Evolutionary conservation across 176 grass and related monocot species (phyloP).

Genomic region (Oropetium thomaeum): DNA sequence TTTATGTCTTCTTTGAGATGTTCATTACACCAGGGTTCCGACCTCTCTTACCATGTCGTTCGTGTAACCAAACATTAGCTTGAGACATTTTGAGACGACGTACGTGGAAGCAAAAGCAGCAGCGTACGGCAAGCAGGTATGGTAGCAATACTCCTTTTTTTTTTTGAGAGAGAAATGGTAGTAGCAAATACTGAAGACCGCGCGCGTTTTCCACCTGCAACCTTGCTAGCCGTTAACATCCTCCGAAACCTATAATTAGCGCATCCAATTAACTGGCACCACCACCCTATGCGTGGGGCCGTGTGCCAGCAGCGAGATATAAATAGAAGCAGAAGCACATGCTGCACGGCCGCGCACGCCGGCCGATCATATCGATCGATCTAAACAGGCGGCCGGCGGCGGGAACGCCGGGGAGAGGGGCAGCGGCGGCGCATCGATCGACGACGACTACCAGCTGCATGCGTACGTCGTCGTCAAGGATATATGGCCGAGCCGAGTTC

Average conservation of each 20-base stretch:
- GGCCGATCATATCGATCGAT: not conserved
- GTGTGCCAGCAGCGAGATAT: not conserved
- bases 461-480: constrained; percentile 8
- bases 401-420: not conserved
- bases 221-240: not conserved
- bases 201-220: not conserved
- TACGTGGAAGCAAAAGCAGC: too few species aligned
- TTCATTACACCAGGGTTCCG: too few species aligned
- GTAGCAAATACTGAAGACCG: not conserved
- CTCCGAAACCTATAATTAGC: not conserved
- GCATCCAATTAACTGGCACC: not conserved
- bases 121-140: too few species aligned
- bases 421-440: not conserved
- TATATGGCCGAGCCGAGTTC: constrained; percentile 17
- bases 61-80: too few species aligned
- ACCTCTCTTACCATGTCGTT: too few species aligned
- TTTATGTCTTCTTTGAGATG: too few species aligned
- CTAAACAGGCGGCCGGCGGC: not conserved
- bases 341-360: constrained; percentile 6
- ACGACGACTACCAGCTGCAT: not conserved
- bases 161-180: too few species aligned
- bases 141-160: too few species aligned
- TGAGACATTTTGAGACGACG: too few species aligned
- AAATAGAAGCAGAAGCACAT: not conserved
- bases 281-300: not conserved